These are phyloP conservation scores for Pichia inconspicua DNA, from an alignment of 1,139 yeast species.

Conservation along the genomic window DNA sequence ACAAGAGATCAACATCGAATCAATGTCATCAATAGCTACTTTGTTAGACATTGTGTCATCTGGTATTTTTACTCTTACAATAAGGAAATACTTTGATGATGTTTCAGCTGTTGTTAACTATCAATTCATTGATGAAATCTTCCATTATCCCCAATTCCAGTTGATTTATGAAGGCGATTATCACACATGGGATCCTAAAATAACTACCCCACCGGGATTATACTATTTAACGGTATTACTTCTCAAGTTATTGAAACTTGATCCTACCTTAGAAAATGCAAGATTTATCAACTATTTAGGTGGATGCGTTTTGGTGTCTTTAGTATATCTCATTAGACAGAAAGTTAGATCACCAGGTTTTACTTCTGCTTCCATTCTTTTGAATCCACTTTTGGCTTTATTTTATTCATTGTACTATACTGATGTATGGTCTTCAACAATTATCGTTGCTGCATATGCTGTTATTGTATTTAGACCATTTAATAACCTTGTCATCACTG, in stretches of 20 bases:
- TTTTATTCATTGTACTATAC: slow-evolving; percentile 81
- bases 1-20: too few relatives aligned
- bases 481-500: slow-evolving; percentile 16
- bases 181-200: slow-evolving; percentile 72
- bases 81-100: slow-evolving; percentile 18
- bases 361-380: slow-evolving; percentile 41
- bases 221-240: slow-evolving; percentile 56
- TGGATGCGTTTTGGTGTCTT: slow-evolving; percentile 48
- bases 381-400: slow-evolving; percentile 65
- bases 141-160: slow-evolving; percentile 76
- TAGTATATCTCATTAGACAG: slow-evolving; percentile 28
- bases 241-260: slow-evolving; percentile 29
- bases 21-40: slow-evolving; percentile 7
- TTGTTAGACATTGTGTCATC: slow-evolving; percentile 13
- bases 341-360: slow-evolving; percentile 33
- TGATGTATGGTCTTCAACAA: slow-evolving; percentile 82
- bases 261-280: slow-evolving; percentile 35
- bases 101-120: slow-evolving; percentile 27
- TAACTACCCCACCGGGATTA: slow-evolving; percentile 96
- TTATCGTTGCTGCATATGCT: slow-evolving; percentile 47
- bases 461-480: slow-evolving; percentile 29
- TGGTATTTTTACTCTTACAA: slow-evolving; percentile 12
- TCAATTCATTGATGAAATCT: slow-evolving; percentile 67
- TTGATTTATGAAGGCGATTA: slow-evolving; percentile 57
- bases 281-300: slow-evolving; percentile 60